These are phyloP conservation scores for Aspergillus sp. DNA, from an alignment of 2,329 filamentous ascomycete genomes.

Conservation along the genomic window DNA sequence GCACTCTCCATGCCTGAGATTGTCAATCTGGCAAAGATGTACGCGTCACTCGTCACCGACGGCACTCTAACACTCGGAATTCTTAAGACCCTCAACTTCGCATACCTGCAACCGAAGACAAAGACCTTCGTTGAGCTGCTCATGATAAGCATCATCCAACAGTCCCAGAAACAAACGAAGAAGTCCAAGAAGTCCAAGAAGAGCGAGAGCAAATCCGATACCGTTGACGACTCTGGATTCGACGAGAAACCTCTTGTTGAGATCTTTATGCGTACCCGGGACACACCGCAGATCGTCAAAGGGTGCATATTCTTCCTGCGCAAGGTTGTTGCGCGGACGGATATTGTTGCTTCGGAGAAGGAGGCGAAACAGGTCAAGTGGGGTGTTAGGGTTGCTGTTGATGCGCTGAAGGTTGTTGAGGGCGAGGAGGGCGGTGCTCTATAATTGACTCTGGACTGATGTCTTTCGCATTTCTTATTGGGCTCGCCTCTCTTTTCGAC, in stretches of 20 bases:
- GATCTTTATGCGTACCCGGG: constrained; percentile 68
- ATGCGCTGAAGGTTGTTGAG: constrained; percentile 45
- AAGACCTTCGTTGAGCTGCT: constrained; percentile 79
- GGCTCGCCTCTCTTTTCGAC: too few species aligned
- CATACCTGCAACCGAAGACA: constrained; percentile 75
- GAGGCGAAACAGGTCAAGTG: constrained; percentile 58
- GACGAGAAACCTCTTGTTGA: constrained; percentile 65
- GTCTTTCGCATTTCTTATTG: too few species aligned
- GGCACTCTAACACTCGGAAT: constrained; percentile 62
- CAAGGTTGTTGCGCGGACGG: constrained; percentile 72
- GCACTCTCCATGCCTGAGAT: constrained; percentile 60
- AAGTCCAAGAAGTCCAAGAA: constrained; percentile 25
- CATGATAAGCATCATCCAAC: constrained; percentile 74
- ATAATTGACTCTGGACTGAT: background rate
- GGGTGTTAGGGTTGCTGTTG: constrained; percentile 48
- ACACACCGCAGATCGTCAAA: constrained; percentile 69
- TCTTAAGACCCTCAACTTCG: constrained; percentile 72
- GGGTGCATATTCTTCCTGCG: constrained; percentile 80
- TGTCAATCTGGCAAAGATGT: constrained; percentile 71
- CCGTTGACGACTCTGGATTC: constrained; percentile 34
- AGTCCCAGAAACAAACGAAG: constrained; percentile 59
- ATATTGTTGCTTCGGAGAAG: constrained; percentile 53
- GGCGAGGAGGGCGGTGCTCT: constrained; percentile 17
- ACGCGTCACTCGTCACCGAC: constrained; percentile 64
- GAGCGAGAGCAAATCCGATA: constrained; percentile 26